Evolutionary conservation across 305 asterid genomes (phyloP), one percentile per base, ranked within the genome.

Genomic region (Fraxinus paxiana): DNA sequence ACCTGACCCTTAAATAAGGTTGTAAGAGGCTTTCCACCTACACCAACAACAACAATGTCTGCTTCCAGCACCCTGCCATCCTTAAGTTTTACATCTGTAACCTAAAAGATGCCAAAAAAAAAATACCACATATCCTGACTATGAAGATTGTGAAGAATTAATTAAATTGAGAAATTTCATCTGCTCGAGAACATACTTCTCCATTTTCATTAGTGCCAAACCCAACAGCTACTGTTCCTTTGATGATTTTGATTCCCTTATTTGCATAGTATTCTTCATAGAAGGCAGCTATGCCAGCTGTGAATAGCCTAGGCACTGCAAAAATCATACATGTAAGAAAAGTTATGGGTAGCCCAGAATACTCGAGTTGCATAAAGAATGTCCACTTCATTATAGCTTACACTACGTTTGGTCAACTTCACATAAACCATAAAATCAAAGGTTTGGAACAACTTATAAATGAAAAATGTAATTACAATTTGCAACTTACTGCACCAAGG

Each of bases 401-500:
- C 63, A n/a, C 24, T 15, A 51, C 22, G 9, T 51, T 51, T 5
- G 24, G 63, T 51, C 22, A 51, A 5, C 9, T 5, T 51, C 24
- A 51, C 20, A 48, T 15, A 48, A 48, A n/a, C 63, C 24, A n/a
- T n/a, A 51, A 51, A 51, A 51, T n/a, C 22, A 59, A 59, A 17
- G 30, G 54, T 51, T 30, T 73, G 28, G 69, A 70, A 31, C 24
- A 71, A 38, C 30, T 41, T 33, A 34, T 46, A 79, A 78, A 79
- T 24, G 35, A 48, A 75, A 79, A 61, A 26, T 5, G 13, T 38
- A 56, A 56, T 18, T 59, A 59, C 70, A 73, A 83, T 31, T 65
- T 61, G 84, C 76, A 75, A 94, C 99, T 92, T 92, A 96, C 99
- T 96, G 97, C 99, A 96, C 99, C 99, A 96, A 73, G 99, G 99